Evolutionary conservation across 106 monocot genomes (phyloP).

Genomic region (Cymbidium sinense): DNA sequence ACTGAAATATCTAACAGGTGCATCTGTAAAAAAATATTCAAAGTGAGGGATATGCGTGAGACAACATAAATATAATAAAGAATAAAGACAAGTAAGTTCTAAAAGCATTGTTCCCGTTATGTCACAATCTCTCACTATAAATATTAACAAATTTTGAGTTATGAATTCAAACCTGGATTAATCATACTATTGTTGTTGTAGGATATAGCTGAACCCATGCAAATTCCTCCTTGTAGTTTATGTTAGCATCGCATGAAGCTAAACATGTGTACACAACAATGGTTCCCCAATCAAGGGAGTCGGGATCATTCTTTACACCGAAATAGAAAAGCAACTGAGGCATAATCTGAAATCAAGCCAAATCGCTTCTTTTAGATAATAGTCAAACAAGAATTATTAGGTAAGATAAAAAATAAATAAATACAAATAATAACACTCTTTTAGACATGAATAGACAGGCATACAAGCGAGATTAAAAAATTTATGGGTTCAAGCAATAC

Average conservation of each 20-base stretch:
- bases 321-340: slow-evolving; percentile 88
- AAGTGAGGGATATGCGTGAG: too few relatives aligned
- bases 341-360: slow-evolving; percentile 55
- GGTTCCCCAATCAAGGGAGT: slow-evolving; percentile 87
- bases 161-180: background rate
- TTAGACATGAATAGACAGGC: too few relatives aligned
- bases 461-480: too few relatives aligned
- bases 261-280: slow-evolving; percentile 69
- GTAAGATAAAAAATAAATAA: background rate
- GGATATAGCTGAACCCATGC: slow-evolving; percentile 81
- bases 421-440: too few relatives aligned
- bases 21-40: too few relatives aligned
- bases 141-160: too few relatives aligned
- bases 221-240: slow-evolving; percentile 77
- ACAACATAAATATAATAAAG: too few relatives aligned
- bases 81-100: too few relatives aligned
- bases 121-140: too few relatives aligned
- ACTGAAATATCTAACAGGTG: too few relatives aligned
- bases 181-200: slow-evolving; percentile 1
- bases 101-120: too few relatives aligned
- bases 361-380: background rate
- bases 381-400: background rate
- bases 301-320: slow-evolving; percentile 55
- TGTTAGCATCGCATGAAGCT: slow-evolving; percentile 48
- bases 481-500: too few relatives aligned